Evolutionary conservation across 192 early-diverging fungal genomes (phyloP).

Genomic region (Lobosporangium transversale): DNA sequence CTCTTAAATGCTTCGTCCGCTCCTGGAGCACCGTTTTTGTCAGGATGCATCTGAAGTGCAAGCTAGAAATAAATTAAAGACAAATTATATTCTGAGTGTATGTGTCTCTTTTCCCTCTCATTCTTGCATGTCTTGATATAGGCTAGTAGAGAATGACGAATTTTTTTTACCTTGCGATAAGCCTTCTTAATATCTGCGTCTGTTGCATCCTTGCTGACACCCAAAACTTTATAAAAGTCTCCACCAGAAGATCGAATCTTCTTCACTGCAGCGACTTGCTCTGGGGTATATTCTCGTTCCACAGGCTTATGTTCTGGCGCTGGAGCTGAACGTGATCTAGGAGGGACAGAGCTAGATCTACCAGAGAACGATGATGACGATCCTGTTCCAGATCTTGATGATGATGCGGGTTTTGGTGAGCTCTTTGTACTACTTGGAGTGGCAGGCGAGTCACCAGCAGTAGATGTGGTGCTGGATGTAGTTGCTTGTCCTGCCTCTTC

Average conservation of each 20-base stretch:
- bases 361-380: slow-evolving; percentile 17
- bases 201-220: slow-evolving; percentile 77
- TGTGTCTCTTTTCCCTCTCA: not conserved
- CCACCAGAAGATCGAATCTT: slow-evolving; percentile 75
- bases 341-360: slow-evolving; percentile 25
- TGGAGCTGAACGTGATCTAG: slow-evolving; percentile 27
- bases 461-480: no score
- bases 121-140: not conserved
- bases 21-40: slow-evolving; percentile 95
- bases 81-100: not conserved
- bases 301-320: slow-evolving; percentile 39
- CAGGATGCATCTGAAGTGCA: slow-evolving; percentile 94
- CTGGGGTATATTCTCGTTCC: slow-evolving; percentile 74
- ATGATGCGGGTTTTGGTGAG: slow-evolving; percentile 19
- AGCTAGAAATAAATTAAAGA: slow-evolving; percentile 58
- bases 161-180: slow-evolving; percentile 81
- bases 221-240: slow-evolving; percentile 88
- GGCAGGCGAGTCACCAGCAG: slow-evolving; percentile 19
- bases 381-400: slow-evolving; percentile 1
- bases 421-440: slow-evolving; percentile 38
- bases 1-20: slow-evolving; percentile 97
- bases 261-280: slow-evolving; percentile 84
- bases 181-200: slow-evolving; percentile 92
- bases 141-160: no score
- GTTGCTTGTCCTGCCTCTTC: slow-evolving; percentile 4